Conservation (phyloP, 495 filamentous ascomycete genomes). For the Achaetomiella virescens region DNA sequence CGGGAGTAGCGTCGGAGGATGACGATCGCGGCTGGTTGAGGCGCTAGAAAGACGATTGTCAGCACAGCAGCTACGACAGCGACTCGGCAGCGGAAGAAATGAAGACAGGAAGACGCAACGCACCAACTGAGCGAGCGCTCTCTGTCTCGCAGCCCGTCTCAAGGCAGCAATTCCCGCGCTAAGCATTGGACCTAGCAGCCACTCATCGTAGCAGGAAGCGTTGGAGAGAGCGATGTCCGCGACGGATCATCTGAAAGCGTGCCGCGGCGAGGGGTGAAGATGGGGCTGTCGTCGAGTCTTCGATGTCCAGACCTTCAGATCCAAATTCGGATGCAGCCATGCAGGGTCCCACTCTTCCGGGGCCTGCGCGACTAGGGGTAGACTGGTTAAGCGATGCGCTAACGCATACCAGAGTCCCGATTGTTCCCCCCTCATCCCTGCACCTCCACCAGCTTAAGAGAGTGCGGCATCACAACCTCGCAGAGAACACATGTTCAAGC, state of each 20-base stretch:
- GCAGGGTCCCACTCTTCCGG: not conserved
- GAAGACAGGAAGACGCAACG: not conserved
- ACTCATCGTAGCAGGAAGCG: slow-evolving; percentile 19
- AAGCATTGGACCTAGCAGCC: slow-evolving; percentile 23
- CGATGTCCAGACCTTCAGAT: too few species aligned
- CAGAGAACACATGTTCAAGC: not conserved
- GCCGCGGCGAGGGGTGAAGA: too few species aligned
- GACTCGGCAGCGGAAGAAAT: not conserved
- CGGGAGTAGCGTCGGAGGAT: not conserved
- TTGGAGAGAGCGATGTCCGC: not conserved
- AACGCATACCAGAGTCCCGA: too few species aligned
- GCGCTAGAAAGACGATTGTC: not conserved
- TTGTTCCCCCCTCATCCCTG: not conserved
- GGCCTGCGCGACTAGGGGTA: not conserved
- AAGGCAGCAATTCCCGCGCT: slow-evolving; percentile 21
- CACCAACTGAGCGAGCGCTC: not conserved
- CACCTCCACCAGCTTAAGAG: not conserved
- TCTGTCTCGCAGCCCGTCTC: slow-evolving; percentile 15
- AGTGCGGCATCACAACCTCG: not conserved
- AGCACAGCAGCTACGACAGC: not conserved
- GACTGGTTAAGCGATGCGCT: too few species aligned
- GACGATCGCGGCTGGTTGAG: not conserved
- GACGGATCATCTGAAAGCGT: not conserved
- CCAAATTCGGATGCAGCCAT: not conserved
- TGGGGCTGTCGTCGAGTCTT: too few species aligned